Conservation (phyloP, 2,329 filamentous ascomycete species). For the Pseudogymnoascus sp. region DNA sequence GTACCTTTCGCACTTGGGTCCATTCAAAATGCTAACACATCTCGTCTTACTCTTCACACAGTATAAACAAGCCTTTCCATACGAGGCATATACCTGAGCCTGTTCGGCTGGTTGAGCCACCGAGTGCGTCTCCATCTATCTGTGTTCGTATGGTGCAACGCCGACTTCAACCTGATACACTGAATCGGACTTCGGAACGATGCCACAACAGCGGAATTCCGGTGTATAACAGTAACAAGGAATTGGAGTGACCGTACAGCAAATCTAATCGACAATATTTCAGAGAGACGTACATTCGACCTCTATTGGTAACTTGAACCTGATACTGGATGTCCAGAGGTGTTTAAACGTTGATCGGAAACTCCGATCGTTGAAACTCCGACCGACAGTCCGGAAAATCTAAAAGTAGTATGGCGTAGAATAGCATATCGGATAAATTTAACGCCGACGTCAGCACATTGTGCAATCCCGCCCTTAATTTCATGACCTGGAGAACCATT, state of each 20-base stretch:
- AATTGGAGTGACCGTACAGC: neutral
- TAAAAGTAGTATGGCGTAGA: neutral
- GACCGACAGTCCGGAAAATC: neutral
- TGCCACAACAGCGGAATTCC: neutral
- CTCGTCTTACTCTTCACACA: conserved; percentile 15
- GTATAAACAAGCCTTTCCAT: conserved; percentile 15
- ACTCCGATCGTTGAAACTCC: neutral
- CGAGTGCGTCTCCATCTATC: neutral
- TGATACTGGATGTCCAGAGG: neutral
- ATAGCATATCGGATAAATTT: neutral
- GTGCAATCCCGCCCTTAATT: neutral
- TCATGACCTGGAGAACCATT: neutral
- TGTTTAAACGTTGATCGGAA: neutral
- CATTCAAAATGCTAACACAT: conserved; percentile 7
- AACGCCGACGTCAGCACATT: neutral
- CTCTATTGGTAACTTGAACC: neutral
- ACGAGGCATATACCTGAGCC: conserved; percentile 11
- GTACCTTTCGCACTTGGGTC: conserved; percentile 14
- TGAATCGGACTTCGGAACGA: neutral
- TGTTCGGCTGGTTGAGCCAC: conserved; percentile 1
- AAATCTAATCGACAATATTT: neutral
- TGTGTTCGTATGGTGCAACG: neutral
- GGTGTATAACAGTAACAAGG: neutral
- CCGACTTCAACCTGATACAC: neutral
- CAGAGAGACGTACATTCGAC: neutral